Evolutionary conservation across 768 basidiomycete species (phyloP), one percentile per base, ranked within the genome.

Genomic region (Megacollybia marginata): DNA sequence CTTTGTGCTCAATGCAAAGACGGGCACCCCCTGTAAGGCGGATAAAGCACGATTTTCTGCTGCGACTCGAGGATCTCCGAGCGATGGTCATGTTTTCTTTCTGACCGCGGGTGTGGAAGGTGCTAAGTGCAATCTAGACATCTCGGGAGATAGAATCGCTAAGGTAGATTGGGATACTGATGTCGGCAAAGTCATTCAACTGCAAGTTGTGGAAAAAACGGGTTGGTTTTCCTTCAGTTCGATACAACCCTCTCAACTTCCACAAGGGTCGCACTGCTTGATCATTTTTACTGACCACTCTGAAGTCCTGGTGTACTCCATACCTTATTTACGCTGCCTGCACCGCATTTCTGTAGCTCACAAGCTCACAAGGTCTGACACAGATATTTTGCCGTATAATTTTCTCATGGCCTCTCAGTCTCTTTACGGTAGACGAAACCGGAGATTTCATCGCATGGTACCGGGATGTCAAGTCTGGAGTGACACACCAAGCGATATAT

Each of bases 141-240:
- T 89, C 34, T 79, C 70, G 43, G 88, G 88, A 3, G 79, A 87
- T 12, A 71, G 78, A 42, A 63, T 90, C 16, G 79, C 74, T 4
- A 87, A 79, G 61, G 75, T 71, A 1, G 86, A 91, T 16, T 83
- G 87, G 80, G 68, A 69, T 16, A 62, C 57, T 40, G 81, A 79
- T 56, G 57, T 62, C 12, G 83, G 82, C 9, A 62, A 62, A 7
- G 75, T 83, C 10, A 66, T 74, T 23, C 63, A 66, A 36, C 72
- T 71, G 7, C 74, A 82, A 44, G 69, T 86, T 13, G 69, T 91
- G 4, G 78, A 79, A 48, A 78, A 75, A 56, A 72, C 79, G 56
- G 80, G 88, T 86, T 57, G 51, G 77, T 46, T 28, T 28, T 33
- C 18, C 18, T 20, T 16, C 3, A 44, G 44, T 13, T 35, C 48